phyloP scores from a whole-genome alignment of 1,284 basidiomycete genomes.

The Boletus sp. region DNA sequence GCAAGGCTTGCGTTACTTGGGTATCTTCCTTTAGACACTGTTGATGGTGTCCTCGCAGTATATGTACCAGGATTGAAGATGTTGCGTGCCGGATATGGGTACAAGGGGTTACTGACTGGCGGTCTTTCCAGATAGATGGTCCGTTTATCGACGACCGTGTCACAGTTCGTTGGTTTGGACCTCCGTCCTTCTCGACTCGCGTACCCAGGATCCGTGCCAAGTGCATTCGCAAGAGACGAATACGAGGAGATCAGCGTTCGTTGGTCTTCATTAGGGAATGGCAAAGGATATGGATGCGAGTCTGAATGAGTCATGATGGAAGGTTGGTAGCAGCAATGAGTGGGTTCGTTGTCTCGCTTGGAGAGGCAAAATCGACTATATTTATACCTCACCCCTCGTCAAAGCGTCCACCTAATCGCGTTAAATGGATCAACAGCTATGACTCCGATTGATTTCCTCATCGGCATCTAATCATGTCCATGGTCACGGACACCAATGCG shows the following conservation, averaged over 20 bases:
- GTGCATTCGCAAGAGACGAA: constrained; percentile 30
- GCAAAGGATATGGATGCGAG: constrained; percentile 21
- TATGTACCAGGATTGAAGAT: constrained; percentile 30
- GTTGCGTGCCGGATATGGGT: constrained; percentile 38
- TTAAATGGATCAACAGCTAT: constrained; percentile 11
- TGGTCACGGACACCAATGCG: not conserved
- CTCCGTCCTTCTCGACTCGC: constrained; percentile 5
- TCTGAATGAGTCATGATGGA: constrained; percentile 17
- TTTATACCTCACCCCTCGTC: constrained; percentile 29
- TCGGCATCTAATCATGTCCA: constrained; percentile 12
- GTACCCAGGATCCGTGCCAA: constrained; percentile 20
- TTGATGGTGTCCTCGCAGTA: constrained; percentile 9
- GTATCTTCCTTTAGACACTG: constrained; percentile 12
- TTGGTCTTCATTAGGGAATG: constrained; percentile 30
- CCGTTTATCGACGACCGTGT: constrained; percentile 15
- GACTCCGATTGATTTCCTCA: constrained; percentile 4
- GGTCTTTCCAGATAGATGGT: constrained; percentile 23
- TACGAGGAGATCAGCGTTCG: constrained; percentile 26
- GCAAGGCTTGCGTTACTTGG: not conserved
- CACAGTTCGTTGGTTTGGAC: not conserved
- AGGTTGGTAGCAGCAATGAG: constrained; percentile 1
- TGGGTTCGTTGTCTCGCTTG: constrained; percentile 4
- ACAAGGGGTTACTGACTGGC: constrained; percentile 27
- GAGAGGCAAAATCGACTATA: constrained; percentile 5
- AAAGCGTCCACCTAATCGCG: constrained; percentile 21